Conservation (phyloP, 2,329 filamentous ascomycete genomes). For the Exophiala bonariae region DNA sequence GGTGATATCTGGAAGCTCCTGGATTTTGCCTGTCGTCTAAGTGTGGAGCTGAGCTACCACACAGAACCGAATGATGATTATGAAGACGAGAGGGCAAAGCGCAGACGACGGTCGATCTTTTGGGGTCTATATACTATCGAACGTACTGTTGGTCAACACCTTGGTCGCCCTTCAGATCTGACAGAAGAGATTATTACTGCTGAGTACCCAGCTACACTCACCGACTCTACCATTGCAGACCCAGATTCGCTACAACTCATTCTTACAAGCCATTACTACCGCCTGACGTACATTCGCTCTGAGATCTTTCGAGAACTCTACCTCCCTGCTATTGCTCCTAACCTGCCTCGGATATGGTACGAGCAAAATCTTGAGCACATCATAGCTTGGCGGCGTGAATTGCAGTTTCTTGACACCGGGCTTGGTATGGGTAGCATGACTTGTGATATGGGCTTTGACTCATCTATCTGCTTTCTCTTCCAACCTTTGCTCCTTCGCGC, state of each 20-base stretch:
- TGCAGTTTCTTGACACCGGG: slow-evolving; percentile 20
- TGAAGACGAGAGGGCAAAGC: slow-evolving; percentile 27
- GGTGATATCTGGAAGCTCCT: slow-evolving; percentile 32
- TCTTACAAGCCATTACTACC: slow-evolving; percentile 36
- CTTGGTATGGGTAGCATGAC: slow-evolving; percentile 33
- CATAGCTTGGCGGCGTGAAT: slow-evolving; percentile 27
- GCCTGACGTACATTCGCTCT: slow-evolving; percentile 37
- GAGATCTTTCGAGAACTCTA: slow-evolving; percentile 36
- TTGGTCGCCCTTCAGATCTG: slow-evolving; percentile 38
- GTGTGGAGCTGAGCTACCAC: slow-evolving; percentile 36
- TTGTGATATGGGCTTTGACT: slow-evolving; percentile 35
- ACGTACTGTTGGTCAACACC: slow-evolving; percentile 38
- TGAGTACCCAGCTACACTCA: slow-evolving; percentile 33
- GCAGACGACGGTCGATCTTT: slow-evolving; percentile 32
- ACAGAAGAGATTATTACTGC: slow-evolving; percentile 39
- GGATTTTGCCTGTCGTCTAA: slow-evolving; percentile 32
- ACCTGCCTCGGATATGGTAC: slow-evolving; percentile 30
- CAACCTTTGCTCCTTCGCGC: slow-evolving; percentile 32
- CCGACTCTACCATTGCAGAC: slow-evolving; percentile 17
- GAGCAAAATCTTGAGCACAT: slow-evolving; percentile 29
- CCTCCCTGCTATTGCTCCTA: slow-evolving; percentile 29
- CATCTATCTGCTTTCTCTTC: slow-evolving; percentile 35
- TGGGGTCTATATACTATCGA: slow-evolving; percentile 40
- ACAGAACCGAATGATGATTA: slow-evolving; percentile 32
- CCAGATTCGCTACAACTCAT: slow-evolving; percentile 28